Conservation (phyloP, 805 yeast species). For the Myxozyma vanderwaltii region DNA sequence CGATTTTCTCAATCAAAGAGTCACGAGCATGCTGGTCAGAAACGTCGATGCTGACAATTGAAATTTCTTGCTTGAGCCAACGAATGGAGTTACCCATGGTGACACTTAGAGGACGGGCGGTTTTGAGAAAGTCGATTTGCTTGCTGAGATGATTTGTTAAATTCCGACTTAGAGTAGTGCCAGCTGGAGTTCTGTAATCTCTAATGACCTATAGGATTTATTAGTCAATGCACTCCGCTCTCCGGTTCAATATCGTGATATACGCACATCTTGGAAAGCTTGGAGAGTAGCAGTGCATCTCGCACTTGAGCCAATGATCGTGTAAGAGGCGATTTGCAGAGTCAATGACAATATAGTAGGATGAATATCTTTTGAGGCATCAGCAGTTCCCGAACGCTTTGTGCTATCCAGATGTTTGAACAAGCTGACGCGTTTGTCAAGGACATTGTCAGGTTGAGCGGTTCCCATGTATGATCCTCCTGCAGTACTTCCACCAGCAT, state of each 20-base stretch:
- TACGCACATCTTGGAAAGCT: slow-evolving; percentile 58
- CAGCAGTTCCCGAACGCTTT: slow-evolving; percentile 48
- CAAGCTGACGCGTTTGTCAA: slow-evolving; percentile 38
- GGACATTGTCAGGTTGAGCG: slow-evolving; percentile 20
- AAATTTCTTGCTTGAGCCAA: slow-evolving; percentile 93
- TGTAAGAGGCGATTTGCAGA: slow-evolving; percentile 76
- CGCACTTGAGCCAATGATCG: slow-evolving; percentile 85
- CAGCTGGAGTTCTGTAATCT: slow-evolving; percentile 83
- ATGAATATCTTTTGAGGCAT: slow-evolving; percentile 73
- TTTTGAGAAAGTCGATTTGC: slow-evolving; percentile 88
- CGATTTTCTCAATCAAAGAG: slow-evolving; percentile 65
- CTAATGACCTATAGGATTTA: slow-evolving; percentile 52
- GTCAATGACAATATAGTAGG: slow-evolving; percentile 81
- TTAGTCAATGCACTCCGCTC: background rate
- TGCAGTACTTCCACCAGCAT: slow-evolving; percentile 47
- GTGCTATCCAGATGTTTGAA: slow-evolving; percentile 47
- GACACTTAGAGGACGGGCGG: slow-evolving; percentile 86
- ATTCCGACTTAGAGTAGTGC: slow-evolving; percentile 82
- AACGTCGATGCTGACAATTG: slow-evolving; percentile 74
- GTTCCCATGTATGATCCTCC: slow-evolving; percentile 50
- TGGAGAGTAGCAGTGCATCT: slow-evolving; percentile 82
- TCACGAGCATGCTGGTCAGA: slow-evolving; percentile 67
- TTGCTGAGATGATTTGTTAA: slow-evolving; percentile 83
- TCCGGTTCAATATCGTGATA: background rate
- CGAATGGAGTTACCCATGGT: slow-evolving; percentile 98